Percentiles rank a stretch among this genome's conserved stretches.
These are phyloP conservation scores for Aspergillus felis DNA, from an alignment of 2,329 filamentous ascomycete species.

Conservation along the genomic window DNA sequence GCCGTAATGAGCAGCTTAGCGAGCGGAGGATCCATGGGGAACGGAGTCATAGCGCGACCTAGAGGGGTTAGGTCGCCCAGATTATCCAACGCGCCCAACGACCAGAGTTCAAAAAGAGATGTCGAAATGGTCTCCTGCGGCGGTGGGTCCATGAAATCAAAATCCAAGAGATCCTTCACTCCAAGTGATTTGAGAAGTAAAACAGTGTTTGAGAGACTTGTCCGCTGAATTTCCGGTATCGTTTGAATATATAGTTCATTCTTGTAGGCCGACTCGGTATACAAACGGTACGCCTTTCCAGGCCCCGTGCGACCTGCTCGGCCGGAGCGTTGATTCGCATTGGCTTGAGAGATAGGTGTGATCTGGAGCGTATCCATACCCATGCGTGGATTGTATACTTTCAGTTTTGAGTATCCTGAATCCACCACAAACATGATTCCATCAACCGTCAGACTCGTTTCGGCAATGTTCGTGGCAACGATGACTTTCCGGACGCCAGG, in stretches of 20 bases:
- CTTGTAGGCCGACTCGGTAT: conserved; percentile 89
- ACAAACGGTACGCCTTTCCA: conserved; percentile 90
- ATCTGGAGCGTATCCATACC: conserved; percentile 99
- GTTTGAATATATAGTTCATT: conserved; percentile 96
- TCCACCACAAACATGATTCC: conserved; percentile 99
- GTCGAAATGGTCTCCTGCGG: conserved; percentile 97
- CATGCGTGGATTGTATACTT: conserved; percentile 98
- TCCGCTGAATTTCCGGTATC: conserved; percentile 95
- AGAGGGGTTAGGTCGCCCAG: conserved; percentile 85
- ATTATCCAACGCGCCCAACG: conserved; percentile 87
- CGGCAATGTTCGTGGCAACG: conserved; percentile 96
- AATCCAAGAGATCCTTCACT: conserved; percentile 89
- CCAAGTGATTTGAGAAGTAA: conserved; percentile 90
- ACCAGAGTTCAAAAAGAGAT: conserved; percentile 96
- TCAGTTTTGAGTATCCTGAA: conserved; percentile 91
- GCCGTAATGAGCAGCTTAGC: conserved; percentile 93
- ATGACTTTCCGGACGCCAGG: conserved; percentile 95
- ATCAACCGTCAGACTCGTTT: conserved; percentile 95
- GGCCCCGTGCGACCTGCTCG: conserved; percentile 92
- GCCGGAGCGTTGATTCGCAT: conserved; percentile 87
- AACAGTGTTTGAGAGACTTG: conserved; percentile 92
- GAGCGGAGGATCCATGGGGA: conserved; percentile 95
- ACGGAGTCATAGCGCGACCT: conserved; percentile 90
- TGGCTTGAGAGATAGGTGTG: conserved; percentile 95
- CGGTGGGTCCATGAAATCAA: conserved; percentile 98